Conservation (phyloP, 73 alveolate genomes). For the Stentor roeselii region DNA sequence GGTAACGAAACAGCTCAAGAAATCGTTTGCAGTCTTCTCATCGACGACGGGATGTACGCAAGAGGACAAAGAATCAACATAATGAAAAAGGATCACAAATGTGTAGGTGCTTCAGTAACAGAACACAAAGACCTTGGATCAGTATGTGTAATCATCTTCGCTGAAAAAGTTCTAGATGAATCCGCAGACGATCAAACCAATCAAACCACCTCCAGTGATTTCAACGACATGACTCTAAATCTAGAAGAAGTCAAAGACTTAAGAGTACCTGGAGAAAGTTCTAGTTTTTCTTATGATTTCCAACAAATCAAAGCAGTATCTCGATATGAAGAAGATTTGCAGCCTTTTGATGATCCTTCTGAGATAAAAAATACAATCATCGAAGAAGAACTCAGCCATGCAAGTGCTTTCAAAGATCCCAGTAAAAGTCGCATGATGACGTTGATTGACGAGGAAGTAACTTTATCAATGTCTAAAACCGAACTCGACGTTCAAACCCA, state of each 20-base stretch:
- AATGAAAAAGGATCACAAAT: neutral
- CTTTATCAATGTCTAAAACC: neutral
- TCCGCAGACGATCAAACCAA: neutral
- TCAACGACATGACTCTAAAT: neutral
- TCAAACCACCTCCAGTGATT: neutral
- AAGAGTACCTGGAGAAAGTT: neutral
- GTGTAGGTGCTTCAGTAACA: neutral
- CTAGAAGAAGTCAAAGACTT: neutral
- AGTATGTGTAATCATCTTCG: neutral
- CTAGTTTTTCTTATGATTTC: neutral
- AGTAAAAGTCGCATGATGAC: neutral
- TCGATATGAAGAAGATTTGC: neutral
- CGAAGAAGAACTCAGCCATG: neutral
- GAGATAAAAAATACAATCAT: neutral
- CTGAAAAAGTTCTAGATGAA: neutral
- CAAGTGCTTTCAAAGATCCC: neutral
- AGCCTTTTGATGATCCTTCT: too few species aligned
- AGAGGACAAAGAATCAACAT: neutral
- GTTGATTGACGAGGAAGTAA: neutral
- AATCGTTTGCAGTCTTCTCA: neutral
- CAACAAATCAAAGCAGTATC: neutral
- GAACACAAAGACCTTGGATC: neutral
- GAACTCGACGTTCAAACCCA: too few species aligned
- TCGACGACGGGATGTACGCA: neutral
- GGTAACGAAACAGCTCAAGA: neutral